phyloP scores from a whole-genome alignment of 2,329 filamentous ascomycete genomes.

The Clonostachys rosea region DNA sequence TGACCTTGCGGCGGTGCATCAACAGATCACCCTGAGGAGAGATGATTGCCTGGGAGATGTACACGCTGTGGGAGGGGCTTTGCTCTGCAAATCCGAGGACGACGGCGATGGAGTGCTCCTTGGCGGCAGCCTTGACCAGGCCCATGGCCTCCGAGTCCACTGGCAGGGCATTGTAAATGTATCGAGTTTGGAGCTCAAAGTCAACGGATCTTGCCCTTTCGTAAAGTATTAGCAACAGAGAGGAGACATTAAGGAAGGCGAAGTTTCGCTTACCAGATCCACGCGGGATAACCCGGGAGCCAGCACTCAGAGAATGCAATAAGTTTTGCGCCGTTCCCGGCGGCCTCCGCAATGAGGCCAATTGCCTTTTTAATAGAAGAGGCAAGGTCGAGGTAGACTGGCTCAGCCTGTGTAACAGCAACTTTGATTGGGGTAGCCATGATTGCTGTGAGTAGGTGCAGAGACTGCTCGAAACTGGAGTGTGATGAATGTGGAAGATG shows the following conservation, averaged over 20 bases:
- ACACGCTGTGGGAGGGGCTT: conserved; percentile 24
- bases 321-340: conserved; percentile 43
- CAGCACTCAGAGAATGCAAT: conserved; percentile 49
- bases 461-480: too few species aligned
- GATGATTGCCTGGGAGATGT: conserved; percentile 41
- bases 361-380: conserved; percentile 14
- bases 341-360: conserved; percentile 13
- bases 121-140: conserved; percentile 22
- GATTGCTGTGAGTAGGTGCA: neutral
- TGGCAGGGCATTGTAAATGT: conserved; percentile 33
- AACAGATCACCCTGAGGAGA: conserved; percentile 29
- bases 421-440: conserved; percentile 7
- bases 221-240: neutral
- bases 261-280: conserved; percentile 23
- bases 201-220: conserved; percentile 12
- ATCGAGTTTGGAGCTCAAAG: conserved; percentile 14
- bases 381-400: conserved; percentile 13
- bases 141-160: conserved; percentile 33
- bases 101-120: conserved; percentile 30
- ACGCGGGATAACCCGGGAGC: conserved; percentile 47
- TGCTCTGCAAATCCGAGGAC: conserved; percentile 36
- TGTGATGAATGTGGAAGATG: too few species aligned
- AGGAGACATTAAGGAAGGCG: conserved; percentile 5
- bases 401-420: conserved; percentile 16
- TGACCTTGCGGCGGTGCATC: conserved; percentile 40